Conservation (phyloP, 2,329 filamentous ascomycete species). For the Paecilomyces fulvus region DNA sequence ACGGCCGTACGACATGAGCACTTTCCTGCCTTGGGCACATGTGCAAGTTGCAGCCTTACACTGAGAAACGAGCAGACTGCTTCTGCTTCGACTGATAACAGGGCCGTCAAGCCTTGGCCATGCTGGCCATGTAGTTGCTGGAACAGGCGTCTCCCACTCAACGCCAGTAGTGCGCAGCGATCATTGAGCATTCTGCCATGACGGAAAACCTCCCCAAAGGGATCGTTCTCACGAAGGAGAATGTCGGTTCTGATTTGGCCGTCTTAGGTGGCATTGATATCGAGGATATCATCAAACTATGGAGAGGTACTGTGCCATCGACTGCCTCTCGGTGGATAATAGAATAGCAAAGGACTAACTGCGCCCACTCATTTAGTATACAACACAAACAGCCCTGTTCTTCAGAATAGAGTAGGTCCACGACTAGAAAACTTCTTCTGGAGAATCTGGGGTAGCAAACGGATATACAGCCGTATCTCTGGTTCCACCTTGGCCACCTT, state of each 20-base stretch:
- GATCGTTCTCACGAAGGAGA: constrained; percentile 33
- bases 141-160: background rate
- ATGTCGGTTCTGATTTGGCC: constrained; percentile 28
- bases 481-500: constrained; percentile 33
- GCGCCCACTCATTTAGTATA: constrained; percentile 30
- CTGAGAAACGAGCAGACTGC: background rate
- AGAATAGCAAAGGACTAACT: constrained; percentile 4
- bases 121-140: constrained; percentile 8
- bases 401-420: constrained; percentile 31
- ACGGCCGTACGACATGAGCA: constrained; percentile 1
- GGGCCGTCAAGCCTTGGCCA: background rate
- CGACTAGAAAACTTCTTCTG: constrained; percentile 47
- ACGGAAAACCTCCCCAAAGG: constrained; percentile 31
- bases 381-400: constrained; percentile 35
- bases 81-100: background rate
- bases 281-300: constrained; percentile 36
- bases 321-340: constrained; percentile 4
- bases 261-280: constrained; percentile 28
- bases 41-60: background rate
- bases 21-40: background rate
- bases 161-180: background rate
- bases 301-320: constrained; percentile 38
- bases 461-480: constrained; percentile 27
- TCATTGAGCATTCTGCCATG: constrained; percentile 18
- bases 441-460: constrained; percentile 41